Evolutionary conservation across 345 rosid species (phyloP), one percentile per base, ranked within the genome.

Genomic region (Lepidium didymum): DNA sequence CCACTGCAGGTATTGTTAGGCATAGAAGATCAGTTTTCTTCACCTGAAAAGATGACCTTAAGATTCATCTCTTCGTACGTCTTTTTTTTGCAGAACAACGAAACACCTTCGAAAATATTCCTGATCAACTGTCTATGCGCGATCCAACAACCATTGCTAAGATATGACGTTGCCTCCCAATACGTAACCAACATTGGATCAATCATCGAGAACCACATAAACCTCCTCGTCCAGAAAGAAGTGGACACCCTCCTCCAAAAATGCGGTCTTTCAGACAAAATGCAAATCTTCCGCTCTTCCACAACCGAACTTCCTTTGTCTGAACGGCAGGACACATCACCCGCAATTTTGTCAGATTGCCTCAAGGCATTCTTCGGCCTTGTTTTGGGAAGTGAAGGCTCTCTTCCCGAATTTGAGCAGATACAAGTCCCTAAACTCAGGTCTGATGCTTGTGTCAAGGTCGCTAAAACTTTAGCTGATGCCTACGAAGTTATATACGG

Each of bases 391-490:
- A 89, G 96, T 41, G 96, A 85, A 78, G 83, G 85, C 68, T 80
- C 91, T 47, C 83, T 91, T 61, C 97, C 97, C 1, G 99, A 91
- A 67, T 91, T 91, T 45, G 96, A 94, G 83, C 95, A 79, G 78
- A 73, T 94, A 76, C 97, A 89, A 84, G 97, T 87, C 11, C 97
- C 99, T 7, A 94, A 85, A 70, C 73, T 94, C 82, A 89, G 96
- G 47, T 84, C 96, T 4, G 97, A 91, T 53, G 88, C 96, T 29
- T 84, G 86, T 52, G 29, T 83, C 34, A 75, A 75, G 75, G 86
- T 91, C 33, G 96, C 96, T 2, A 87, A 80, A 84, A 80, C 84
- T 7, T 82, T 91, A 50, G 90, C 91, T 7, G 91, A 84, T 69
- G 89, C 82, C 7, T 94, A 94, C 50, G 96, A 91, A 51, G 83